Evolutionary conservation across 768 basidiomycete species (phyloP).

Genomic region (Suillus occidentalis): DNA sequence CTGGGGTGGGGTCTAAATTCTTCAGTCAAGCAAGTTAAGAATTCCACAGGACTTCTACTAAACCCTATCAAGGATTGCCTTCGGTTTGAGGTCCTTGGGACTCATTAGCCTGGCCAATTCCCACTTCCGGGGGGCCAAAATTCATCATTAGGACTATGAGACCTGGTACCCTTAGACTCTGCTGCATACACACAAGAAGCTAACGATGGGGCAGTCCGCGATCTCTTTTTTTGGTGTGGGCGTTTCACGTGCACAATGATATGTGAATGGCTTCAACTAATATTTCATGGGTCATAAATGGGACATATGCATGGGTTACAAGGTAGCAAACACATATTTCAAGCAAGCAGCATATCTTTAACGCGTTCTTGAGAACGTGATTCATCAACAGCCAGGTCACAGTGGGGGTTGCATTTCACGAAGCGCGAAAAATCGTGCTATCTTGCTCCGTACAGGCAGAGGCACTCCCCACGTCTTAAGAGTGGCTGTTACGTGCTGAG

Average conservation of each 20-base stretch:
- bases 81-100: too few species aligned
- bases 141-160: too few species aligned
- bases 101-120: too few species aligned
- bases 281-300: neutral
- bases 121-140: too few species aligned
- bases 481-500: neutral
- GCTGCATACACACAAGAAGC: neutral
- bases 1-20: too few species aligned
- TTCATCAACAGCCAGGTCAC: neutral
- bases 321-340: neutral
- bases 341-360: neutral
- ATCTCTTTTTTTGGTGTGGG: too few species aligned
- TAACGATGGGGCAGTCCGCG: neutral
- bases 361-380: neutral
- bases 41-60: too few species aligned
- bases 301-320: neutral
- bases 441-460: neutral
- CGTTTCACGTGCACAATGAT: neutral
- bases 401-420: neutral
- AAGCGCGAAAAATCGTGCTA: neutral
- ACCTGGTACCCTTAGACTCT: neutral
- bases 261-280: too few species aligned
- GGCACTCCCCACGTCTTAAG: neutral
- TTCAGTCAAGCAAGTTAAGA: too few species aligned
- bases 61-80: too few species aligned